A percentile compares a stretch with the other conserved stretches of the same genome.
phyloP scores from a whole-genome alignment of 805 yeast species.

The Maudiozyma bulderi region DNA sequence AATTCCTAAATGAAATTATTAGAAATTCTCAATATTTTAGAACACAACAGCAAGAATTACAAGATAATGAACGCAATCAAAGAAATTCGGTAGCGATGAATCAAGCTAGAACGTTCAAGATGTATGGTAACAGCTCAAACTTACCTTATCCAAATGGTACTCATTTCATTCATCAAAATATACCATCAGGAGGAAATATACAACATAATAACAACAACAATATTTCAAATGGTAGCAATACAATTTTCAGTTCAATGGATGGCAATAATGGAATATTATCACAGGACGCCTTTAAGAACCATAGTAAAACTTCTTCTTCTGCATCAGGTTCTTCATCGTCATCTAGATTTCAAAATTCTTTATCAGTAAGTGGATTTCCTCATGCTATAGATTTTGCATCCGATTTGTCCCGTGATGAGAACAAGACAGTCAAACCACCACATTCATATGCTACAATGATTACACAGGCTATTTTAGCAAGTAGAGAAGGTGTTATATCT shows the following conservation, averaged over 20 bases:
- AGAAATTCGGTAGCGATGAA: conserved; percentile 4
- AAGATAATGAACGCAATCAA: conserved; percentile 5
- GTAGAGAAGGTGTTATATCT: conserved; percentile 79
- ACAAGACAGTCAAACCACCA: conserved; percentile 88
- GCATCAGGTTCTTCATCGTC: conserved; percentile 4
- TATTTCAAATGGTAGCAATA: background rate
- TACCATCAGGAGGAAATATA: background rate
- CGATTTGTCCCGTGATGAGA: conserved; percentile 80
- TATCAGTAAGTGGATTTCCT: conserved; percentile 15
- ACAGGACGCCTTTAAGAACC: conserved; percentile 1
- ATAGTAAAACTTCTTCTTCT: conserved; percentile 6
- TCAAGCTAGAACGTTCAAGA: conserved; percentile 25
- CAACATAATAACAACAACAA: background rate
- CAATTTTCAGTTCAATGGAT: background rate
- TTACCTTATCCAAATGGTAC: conserved; percentile 50
- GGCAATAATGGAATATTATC: background rate
- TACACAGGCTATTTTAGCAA: conserved; percentile 89
- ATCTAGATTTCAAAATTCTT: conserved; percentile 4
- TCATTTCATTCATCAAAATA: conserved; percentile 3
- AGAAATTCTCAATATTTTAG: conserved; percentile 14
- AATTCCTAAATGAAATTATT: conserved; percentile 17
- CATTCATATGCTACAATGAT: conserved; percentile 97
- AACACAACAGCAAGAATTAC: conserved; percentile 8
- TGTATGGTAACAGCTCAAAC: conserved; percentile 20
- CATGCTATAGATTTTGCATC: conserved; percentile 25